These are phyloP conservation scores for Xanthoceras sorbifolium DNA, from an alignment of 345 rosid species.

Conservation along the genomic window DNA sequence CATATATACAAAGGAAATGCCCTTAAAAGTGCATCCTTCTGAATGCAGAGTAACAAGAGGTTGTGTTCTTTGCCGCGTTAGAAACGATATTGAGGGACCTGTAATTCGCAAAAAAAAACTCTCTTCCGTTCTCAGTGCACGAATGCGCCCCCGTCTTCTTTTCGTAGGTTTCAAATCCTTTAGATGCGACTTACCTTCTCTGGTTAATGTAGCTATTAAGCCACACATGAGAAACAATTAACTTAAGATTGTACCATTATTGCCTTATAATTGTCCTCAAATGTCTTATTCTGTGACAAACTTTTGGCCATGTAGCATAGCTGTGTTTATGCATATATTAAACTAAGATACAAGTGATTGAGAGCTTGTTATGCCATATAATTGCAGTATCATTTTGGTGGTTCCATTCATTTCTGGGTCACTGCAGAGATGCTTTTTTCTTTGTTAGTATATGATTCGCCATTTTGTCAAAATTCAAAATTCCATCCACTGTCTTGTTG, in stretches of 20 bases:
- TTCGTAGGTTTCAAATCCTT: background rate
- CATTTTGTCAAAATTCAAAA: too few species aligned
- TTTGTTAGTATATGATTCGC: too few species aligned
- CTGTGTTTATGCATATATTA: background rate
- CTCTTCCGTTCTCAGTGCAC: background rate
- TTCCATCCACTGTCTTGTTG: too few species aligned
- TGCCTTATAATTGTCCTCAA: background rate
- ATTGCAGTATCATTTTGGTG: background rate
- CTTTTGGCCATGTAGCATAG: background rate
- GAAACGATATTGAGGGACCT: background rate
- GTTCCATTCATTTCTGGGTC: background rate
- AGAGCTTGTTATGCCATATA: background rate
- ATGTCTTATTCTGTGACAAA: background rate
- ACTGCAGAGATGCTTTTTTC: background rate
- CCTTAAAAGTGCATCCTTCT: slow-evolving; percentile 43
- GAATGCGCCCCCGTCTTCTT: background rate
- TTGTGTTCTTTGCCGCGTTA: slow-evolving; percentile 11
- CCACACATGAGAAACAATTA: background rate
- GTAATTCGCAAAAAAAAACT: slow-evolving; percentile 8
- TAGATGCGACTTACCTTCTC: background rate
- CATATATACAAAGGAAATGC: slow-evolving; percentile 94
- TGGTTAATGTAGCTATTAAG: slow-evolving; percentile 12
- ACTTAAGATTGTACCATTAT: slow-evolving; percentile 6
- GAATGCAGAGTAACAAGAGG: background rate
- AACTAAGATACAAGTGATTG: background rate